Evolutionary conservation across 176 grass and related monocot genomes (phyloP), one percentile per base, ranked within the genome.

Genomic region (Aegilops tauschii): DNA sequence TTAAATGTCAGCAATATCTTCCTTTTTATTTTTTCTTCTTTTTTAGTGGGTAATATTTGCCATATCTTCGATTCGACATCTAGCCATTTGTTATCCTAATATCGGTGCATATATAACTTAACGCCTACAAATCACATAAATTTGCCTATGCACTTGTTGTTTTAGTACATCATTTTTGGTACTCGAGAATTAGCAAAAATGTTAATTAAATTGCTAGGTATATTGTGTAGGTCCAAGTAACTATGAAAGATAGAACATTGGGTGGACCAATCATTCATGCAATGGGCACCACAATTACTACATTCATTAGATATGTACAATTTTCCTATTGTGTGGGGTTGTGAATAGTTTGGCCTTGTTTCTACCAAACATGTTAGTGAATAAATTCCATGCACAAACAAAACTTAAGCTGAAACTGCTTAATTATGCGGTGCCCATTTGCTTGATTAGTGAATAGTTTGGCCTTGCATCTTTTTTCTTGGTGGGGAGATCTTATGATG

Each of bases 301-400:
- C 17, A 10, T 16, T 52, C 17, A 44, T 63, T 49, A 35, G 11
- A 54, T 12, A 9, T 77, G 30, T 27, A 16, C 16, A 54, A 68
- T 31, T 76, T 85, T 47, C 77, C 18, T 75, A 81, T 81, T 45
- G 45, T 61, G 56, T 44, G 31, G 0, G 13, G 75, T n/a, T 78
- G 82, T 40, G 27, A 12, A 28, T 76, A 69, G 6, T 47, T 49
- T 52, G 73, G 73, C 44, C 73, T 76, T 6, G 77, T 81, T 89
- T 85, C 61, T 18, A 68, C 50, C 50, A 17, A 54, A 54, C 0
- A 0, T 18, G 5, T 63, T 8, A 59, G 10, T 80, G 42, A 74
- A 68, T 34, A 82, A 23, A 50, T 77, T 44, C 50, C 50, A 54
- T 54, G 50, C 50, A 18, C 0, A 54, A 54, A 54, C 50, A 50